These are phyloP conservation scores for Penicillium rolfsii DNA, from an alignment of 2,329 filamentous ascomycete genomes.

Conservation along the genomic window DNA sequence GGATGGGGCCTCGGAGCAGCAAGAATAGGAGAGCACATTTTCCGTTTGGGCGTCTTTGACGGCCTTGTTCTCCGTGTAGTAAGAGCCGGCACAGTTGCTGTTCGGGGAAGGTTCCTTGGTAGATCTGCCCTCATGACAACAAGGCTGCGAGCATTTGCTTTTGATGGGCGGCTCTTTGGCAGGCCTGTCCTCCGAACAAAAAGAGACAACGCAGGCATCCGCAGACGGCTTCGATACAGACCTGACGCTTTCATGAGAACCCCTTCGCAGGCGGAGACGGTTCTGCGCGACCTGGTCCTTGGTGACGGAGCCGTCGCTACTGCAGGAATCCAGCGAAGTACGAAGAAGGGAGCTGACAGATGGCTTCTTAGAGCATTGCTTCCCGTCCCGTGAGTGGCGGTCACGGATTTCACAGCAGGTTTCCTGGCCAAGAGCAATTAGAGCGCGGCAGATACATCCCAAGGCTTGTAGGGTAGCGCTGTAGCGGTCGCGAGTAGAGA, in stretches of 20 bases:
- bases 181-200: slow-evolving; percentile 6
- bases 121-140: no score
- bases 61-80: no score
- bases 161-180: neutral
- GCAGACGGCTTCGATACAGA: slow-evolving; percentile 5
- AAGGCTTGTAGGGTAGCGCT: slow-evolving; percentile 51
- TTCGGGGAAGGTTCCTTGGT: no score
- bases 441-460: slow-evolving; percentile 59
- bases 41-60: no score
- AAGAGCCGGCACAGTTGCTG: no score
- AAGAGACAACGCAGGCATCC: slow-evolving; percentile 7
- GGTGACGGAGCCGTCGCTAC: slow-evolving; percentile 5
- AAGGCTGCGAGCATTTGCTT: no score
- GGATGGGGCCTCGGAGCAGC: neutral
- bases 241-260: slow-evolving; percentile 6
- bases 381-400: slow-evolving; percentile 5
- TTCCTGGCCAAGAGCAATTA: slow-evolving; percentile 57
- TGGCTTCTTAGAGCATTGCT: slow-evolving; percentile 13
- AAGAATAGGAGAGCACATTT: no score
- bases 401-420: slow-evolving; percentile 51
- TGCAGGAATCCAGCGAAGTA: slow-evolving; percentile 19
- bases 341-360: slow-evolving; percentile 8
- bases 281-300: slow-evolving; percentile 8
- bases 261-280: slow-evolving; percentile 1
- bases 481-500: slow-evolving; percentile 46